These are phyloP conservation scores for Trichophyton rubrum DNA, from an alignment of 2,329 filamentous ascomycete genomes.

Conservation along the genomic window DNA sequence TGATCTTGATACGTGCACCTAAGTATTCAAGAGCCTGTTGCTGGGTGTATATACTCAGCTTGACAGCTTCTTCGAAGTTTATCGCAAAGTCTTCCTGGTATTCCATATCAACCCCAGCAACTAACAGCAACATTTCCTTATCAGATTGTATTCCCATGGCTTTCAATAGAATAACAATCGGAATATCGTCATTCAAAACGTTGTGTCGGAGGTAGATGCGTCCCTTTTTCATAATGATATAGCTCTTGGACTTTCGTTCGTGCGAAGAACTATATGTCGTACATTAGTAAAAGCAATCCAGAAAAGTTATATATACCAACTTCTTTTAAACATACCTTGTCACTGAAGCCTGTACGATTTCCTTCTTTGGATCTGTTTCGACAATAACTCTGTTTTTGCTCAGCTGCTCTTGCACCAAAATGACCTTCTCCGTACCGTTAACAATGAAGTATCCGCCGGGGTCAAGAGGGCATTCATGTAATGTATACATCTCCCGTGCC, in stretches of 20 bases:
- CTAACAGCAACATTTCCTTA: slow-evolving; percentile 83
- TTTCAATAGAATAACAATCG: slow-evolving; percentile 84
- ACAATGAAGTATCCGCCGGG: slow-evolving; percentile 98
- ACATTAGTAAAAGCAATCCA: not conserved
- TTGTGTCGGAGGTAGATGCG: slow-evolving; percentile 84
- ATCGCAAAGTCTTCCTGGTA: slow-evolving; percentile 93
- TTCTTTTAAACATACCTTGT: slow-evolving; percentile 41
- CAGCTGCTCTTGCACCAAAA: slow-evolving; percentile 92
- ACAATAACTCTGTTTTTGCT: slow-evolving; percentile 99
- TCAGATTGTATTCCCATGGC: slow-evolving; percentile 89
- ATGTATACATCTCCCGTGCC: slow-evolving; percentile 74
- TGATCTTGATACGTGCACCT: slow-evolving; percentile 76
- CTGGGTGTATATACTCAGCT: slow-evolving; percentile 76
- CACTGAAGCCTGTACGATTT: slow-evolving; percentile 85
- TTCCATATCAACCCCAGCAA: slow-evolving; percentile 70
- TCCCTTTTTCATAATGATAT: slow-evolving; percentile 88
- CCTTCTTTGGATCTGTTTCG: slow-evolving; percentile 82
- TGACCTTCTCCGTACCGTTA: slow-evolving; percentile 95
- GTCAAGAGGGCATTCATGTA: slow-evolving; percentile 93
- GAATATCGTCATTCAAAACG: slow-evolving; percentile 82
- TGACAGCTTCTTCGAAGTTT: slow-evolving; percentile 87
- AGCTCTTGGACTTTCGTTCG: slow-evolving; percentile 95
- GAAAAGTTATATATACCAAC: too few species aligned
- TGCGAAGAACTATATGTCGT: slow-evolving; percentile 68
- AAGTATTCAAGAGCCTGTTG: slow-evolving; percentile 93